phyloP scores from a whole-genome alignment of 176 grass and related monocot species.

The Carex pumila region DNA sequence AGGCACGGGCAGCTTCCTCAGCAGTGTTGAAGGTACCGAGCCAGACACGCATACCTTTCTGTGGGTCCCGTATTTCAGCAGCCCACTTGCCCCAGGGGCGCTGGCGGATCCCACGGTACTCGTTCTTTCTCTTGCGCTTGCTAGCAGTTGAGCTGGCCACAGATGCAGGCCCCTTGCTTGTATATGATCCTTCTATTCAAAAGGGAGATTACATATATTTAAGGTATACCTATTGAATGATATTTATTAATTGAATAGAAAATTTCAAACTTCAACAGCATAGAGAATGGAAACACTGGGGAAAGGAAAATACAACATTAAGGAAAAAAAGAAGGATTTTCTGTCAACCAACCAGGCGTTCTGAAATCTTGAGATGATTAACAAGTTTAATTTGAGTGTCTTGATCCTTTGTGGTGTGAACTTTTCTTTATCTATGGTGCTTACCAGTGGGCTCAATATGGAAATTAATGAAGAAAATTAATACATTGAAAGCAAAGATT shows the following conservation, averaged over 20 bases:
- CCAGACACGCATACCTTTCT: conserved; percentile 92
- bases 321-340: neutral
- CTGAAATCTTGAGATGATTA: neutral
- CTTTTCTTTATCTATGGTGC: neutral
- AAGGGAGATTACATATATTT: neutral
- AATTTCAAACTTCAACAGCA: neutral
- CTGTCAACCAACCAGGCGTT: neutral
- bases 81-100: conserved; percentile 99
- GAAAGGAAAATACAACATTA: neutral
- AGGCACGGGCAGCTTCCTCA: conserved; percentile 96
- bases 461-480: neutral
- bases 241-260: neutral
- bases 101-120: conserved; percentile 85
- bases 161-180: conserved; percentile 33
- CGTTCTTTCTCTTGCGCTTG: conserved; percentile 92
- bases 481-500: neutral
- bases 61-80: conserved; percentile 97
- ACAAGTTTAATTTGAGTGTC: neutral
- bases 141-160: conserved; percentile 39
- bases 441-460: neutral
- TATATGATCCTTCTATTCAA: conserved; percentile 36
- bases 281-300: neutral
- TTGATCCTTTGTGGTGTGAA: neutral
- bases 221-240: neutral
- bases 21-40: conserved; percentile 93